Percentiles rank a stretch among this genome's conserved stretches.
Evolutionary conservation across 1,284 basidiomycete genomes (phyloP).

Genomic region (Puccinia hordei): DNA sequence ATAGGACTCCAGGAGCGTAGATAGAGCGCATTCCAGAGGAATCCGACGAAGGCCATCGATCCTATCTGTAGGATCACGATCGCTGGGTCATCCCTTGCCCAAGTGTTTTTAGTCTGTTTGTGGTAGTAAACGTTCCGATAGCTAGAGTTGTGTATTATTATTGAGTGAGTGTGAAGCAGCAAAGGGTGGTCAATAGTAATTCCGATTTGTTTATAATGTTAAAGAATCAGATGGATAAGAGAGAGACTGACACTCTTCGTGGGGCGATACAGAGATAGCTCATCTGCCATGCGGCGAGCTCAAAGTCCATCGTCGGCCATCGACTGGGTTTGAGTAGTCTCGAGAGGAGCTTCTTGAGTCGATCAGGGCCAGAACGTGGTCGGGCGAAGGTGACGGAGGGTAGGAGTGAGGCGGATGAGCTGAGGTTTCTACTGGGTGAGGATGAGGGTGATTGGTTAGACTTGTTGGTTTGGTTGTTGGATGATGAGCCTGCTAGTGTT

Average conservation of each 20-base stretch:
- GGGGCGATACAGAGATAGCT: slow-evolving; percentile 88
- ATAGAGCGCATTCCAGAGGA: slow-evolving; percentile 84
- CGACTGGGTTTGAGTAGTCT: slow-evolving; percentile 39
- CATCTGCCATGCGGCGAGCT: slow-evolving; percentile 88
- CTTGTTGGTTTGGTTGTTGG: no score
- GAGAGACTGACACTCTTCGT: slow-evolving; percentile 74
- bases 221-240: no score
- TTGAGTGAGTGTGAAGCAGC: no score
- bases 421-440: not conserved
- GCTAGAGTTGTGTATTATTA: no score
- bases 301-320: slow-evolving; percentile 70
- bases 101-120: slow-evolving; percentile 96
- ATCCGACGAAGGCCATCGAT: slow-evolving; percentile 67
- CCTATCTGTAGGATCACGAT: slow-evolving; percentile 80
- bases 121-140: slow-evolving; percentile 90
- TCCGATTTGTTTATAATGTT: no score
- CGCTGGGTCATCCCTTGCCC: slow-evolving; percentile 93
- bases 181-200: no score
- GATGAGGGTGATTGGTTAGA: no score
- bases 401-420: not conserved
- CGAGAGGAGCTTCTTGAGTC: slow-evolving; percentile 11
- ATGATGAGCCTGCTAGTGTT: no score
- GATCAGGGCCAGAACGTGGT: not conserved
- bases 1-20: slow-evolving; percentile 64
- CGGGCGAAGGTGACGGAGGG: not conserved